Conservation (phyloP, 257 asterid species). For the Solanum clarkiae region DNA sequence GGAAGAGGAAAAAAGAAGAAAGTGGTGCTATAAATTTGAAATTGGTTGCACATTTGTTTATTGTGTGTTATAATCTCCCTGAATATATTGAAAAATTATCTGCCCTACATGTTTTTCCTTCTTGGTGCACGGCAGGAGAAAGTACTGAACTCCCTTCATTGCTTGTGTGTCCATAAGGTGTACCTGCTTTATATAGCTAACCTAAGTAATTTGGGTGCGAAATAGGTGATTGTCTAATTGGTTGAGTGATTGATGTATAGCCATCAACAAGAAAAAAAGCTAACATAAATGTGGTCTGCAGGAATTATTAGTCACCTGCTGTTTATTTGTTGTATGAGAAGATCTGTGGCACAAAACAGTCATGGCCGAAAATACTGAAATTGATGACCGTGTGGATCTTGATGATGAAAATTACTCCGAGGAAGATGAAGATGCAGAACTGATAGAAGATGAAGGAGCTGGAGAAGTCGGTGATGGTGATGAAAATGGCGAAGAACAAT, state of each 20-base stretch:
- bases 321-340: conserved; percentile 34
- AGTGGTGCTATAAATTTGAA: neutral
- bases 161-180: neutral
- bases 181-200: neutral
- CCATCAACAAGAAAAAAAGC: neutral
- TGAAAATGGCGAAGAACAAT: conserved; percentile 50
- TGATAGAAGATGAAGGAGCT: conserved; percentile 62
- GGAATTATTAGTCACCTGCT: conserved; percentile 25
- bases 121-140: neutral
- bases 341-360: conserved; percentile 19
- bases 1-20: neutral
- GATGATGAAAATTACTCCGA: conserved; percentile 80
- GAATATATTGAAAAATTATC: neutral
- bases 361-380: conserved; percentile 75
- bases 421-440: conserved; percentile 74
- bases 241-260: neutral
- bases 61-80: neutral
- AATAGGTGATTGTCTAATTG: neutral
- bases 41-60: neutral
- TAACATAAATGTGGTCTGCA: conserved; percentile 39
- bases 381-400: conserved; percentile 83
- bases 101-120: neutral
- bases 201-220: neutral
- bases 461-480: conserved; percentile 53
- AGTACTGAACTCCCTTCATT: neutral